Percentiles rank a stretch among this genome's conserved stretches.
These are phyloP conservation scores for Pyronema omphalodes DNA, from an alignment of 495 filamentous ascomycete genomes.

Conservation along the genomic window DNA sequence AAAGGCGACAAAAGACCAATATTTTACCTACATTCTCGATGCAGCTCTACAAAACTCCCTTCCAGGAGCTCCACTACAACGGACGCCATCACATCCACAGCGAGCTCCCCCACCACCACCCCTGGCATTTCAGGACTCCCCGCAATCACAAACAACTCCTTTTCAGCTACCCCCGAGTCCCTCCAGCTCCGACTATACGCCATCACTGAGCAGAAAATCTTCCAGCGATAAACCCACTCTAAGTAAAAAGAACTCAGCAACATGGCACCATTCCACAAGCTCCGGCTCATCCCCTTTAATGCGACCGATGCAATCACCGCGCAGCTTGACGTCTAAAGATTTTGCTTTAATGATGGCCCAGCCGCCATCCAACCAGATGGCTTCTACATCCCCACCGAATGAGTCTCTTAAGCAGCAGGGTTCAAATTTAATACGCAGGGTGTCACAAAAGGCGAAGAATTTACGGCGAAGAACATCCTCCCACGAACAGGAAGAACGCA, in stretches of 20 bases:
- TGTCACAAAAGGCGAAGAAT: conserved; percentile 47
- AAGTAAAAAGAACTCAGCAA: not conserved
- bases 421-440: conserved; percentile 39
- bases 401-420: not conserved
- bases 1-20: too few relatives aligned
- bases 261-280: not conserved
- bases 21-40: too few relatives aligned
- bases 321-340: not conserved
- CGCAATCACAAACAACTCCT: not conserved
- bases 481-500: conserved; percentile 63
- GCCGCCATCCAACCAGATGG: conserved; percentile 2
- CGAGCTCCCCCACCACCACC: not conserved
- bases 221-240: not conserved
- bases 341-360: not conserved
- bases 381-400: not conserved
- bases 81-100: not conserved
- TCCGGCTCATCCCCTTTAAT: not conserved
- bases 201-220: not conserved
- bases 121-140: not conserved
- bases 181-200: not conserved
- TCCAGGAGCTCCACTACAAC: too few relatives aligned
- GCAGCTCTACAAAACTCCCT: too few relatives aligned
- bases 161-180: not conserved
- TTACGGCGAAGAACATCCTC: conserved; percentile 56
- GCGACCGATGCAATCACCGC: not conserved